These are phyloP conservation scores for Stipa capillata DNA, from an alignment of 176 grass and related monocot species.

Conservation along the genomic window DNA sequence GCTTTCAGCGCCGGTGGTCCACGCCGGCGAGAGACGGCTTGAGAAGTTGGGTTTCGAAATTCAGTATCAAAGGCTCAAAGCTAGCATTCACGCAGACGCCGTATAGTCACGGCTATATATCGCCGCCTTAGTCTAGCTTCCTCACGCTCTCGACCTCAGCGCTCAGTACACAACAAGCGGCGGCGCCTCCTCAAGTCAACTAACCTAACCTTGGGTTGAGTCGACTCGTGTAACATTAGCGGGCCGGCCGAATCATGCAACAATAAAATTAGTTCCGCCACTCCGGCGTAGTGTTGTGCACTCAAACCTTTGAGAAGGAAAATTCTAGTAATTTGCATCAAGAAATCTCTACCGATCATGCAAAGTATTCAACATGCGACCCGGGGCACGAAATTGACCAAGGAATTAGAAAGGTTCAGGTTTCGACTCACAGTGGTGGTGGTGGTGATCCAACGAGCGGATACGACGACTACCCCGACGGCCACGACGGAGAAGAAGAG, in stretches of 20 bases:
- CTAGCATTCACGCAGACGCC: background rate
- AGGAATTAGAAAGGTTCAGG: background rate
- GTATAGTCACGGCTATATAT: too few relatives aligned
- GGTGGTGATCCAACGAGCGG: conserved; percentile 28
- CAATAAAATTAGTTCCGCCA: background rate
- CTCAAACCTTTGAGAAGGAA: background rate
- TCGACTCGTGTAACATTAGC: background rate
- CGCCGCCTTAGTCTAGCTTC: background rate
- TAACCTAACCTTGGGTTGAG: background rate
- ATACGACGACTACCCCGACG: conserved; percentile 16
- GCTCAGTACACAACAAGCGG: background rate
- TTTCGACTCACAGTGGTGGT: conserved; percentile 11
- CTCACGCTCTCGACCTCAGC: background rate
- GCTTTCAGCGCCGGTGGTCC: background rate
- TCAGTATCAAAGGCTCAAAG: too few relatives aligned
- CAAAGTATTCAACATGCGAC: background rate
- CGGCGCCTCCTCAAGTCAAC: background rate
- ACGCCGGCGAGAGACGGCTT: background rate
- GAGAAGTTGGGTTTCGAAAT: background rate
- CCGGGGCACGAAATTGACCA: background rate
- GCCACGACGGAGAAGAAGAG: conserved; percentile 30
- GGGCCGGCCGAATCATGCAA: background rate
- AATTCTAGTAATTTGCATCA: background rate
- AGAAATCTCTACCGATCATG: background rate
- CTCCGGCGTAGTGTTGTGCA: background rate